phyloP scores from a whole-genome alignment of 1,284 basidiomycete genomes.

The Tylopilus sp. region DNA sequence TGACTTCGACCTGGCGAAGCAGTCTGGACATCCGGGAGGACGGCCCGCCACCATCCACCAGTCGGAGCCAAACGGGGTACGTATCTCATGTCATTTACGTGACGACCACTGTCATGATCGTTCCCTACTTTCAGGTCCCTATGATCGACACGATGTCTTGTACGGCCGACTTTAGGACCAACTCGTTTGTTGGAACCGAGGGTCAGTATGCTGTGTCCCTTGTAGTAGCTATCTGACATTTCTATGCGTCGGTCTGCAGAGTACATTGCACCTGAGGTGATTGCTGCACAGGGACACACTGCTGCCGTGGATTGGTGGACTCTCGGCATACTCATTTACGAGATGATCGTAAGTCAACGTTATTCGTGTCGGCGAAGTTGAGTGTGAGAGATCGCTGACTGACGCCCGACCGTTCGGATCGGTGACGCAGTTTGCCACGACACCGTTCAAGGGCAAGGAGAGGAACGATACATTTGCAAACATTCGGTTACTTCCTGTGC shows the following conservation, averaged over 20 bases:
- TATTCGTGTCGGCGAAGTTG: conserved; percentile 17
- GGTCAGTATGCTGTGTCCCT: conserved; percentile 48
- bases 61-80: conserved; percentile 83
- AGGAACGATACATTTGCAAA: conserved; percentile 96
- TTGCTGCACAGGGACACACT: conserved; percentile 95
- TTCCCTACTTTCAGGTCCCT: conserved; percentile 54
- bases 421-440: conserved; percentile 80
- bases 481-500: conserved; percentile 84
- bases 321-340: conserved; percentile 96
- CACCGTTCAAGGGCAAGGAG: conserved; percentile 96
- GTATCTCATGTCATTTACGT: conserved; percentile 22
- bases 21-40: conserved; percentile 82
- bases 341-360: conserved; percentile 90
- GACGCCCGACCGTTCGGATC: conserved; percentile 10
- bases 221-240: conserved; percentile 23
- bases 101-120: conserved; percentile 16
- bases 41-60: conserved; percentile 90
- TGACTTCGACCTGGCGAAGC: conserved; percentile 98
- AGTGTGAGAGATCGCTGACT: conserved; percentile 23
- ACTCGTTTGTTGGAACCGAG: conserved; percentile 98
- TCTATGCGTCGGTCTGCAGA: conserved; percentile 50
- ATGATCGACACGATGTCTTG: conserved; percentile 96
- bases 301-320: conserved; percentile 99
- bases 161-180: conserved; percentile 96
- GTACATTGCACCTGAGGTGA: conserved; percentile 99